Evolutionary conservation across 371 early-diverging fungal species (phyloP).

Genomic region (Mucor ambiguus): DNA sequence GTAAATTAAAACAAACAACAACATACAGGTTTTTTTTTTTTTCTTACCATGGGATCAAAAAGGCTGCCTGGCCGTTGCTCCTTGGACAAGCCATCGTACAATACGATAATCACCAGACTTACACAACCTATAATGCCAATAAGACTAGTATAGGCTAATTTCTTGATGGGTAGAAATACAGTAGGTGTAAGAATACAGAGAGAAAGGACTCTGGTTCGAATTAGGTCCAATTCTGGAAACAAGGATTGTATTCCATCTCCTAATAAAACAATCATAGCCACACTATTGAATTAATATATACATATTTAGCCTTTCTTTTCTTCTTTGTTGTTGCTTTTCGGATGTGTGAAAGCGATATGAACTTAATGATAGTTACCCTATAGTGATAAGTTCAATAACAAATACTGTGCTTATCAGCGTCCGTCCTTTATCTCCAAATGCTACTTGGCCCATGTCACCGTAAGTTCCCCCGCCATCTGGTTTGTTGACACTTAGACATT

Average conservation of each 20-base stretch:
- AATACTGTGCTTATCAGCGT: conserved; percentile 52
- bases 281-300: conserved; percentile 19
- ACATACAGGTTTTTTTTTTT: background rate
- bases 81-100: conserved; percentile 52
- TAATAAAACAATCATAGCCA: conserved; percentile 37
- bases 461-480: conserved; percentile 41
- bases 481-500: conserved; percentile 46
- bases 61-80: conserved; percentile 58
- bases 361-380: conserved; percentile 31
- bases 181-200: conserved; percentile 25
- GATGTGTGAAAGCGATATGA: background rate
- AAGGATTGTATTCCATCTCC: conserved; percentile 41
- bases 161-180: conserved; percentile 38
- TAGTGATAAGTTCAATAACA: conserved; percentile 62
- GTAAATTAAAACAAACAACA: background rate
- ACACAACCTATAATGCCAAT: conserved; percentile 52
- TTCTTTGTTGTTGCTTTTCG: background rate
- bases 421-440: conserved; percentile 62
- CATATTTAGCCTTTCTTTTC: background rate
- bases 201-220: conserved; percentile 21
- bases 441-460: conserved; percentile 67
- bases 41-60: conserved; percentile 48
- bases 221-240: conserved; percentile 22
- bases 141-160: conserved; percentile 51
- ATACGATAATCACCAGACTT: conserved; percentile 38